These are phyloP conservation scores for Geosmithia putterillii DNA, from an alignment of 2,329 filamentous ascomycete genomes.

Conservation along the genomic window DNA sequence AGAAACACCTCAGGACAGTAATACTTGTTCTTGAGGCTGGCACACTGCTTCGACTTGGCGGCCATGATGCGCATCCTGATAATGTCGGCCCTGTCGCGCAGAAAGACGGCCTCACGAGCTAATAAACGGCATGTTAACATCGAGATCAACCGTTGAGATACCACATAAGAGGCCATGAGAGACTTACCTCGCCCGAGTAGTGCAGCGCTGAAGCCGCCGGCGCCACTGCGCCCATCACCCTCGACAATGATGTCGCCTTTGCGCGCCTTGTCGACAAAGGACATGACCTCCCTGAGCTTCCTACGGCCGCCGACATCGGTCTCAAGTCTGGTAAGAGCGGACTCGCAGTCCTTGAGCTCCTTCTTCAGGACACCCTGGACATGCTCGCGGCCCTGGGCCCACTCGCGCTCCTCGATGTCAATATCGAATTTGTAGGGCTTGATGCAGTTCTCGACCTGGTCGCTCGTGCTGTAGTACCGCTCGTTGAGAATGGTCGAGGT, in stretches of 20 bases:
- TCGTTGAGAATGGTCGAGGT: slow-evolving; percentile 85
- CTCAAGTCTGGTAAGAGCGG: slow-evolving; percentile 65
- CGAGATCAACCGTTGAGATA: slow-evolving; percentile 2
- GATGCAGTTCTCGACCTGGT: slow-evolving; percentile 97
- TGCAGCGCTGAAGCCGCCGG: slow-evolving; percentile 84
- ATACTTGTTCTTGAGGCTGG: slow-evolving; percentile 78
- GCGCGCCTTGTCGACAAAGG: slow-evolving; percentile 80
- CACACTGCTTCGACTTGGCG: slow-evolving; percentile 83
- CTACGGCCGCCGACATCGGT: slow-evolving; percentile 65
- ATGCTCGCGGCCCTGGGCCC: slow-evolving; percentile 75
- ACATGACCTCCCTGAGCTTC: slow-evolving; percentile 81
- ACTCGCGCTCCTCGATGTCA: slow-evolving; percentile 84
- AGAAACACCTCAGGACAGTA: slow-evolving; percentile 95
- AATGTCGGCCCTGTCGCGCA: slow-evolving; percentile 81
- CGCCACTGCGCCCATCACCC: slow-evolving; percentile 70
- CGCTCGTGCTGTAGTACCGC: slow-evolving; percentile 89
- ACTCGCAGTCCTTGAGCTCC: slow-evolving; percentile 75
- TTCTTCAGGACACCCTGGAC: slow-evolving; percentile 70
- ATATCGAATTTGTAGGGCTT: slow-evolving; percentile 99
- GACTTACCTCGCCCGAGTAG: slow-evolving; percentile 66
- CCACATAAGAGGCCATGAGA: not conserved
- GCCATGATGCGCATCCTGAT: slow-evolving; percentile 83
- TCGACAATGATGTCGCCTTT: slow-evolving; percentile 78
- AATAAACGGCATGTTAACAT: slow-evolving; percentile 9
- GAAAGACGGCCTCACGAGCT: slow-evolving; percentile 75